These are phyloP conservation scores for Pyricularia grisea DNA, from an alignment of 2,329 filamentous ascomycete genomes.

Conservation along the genomic window DNA sequence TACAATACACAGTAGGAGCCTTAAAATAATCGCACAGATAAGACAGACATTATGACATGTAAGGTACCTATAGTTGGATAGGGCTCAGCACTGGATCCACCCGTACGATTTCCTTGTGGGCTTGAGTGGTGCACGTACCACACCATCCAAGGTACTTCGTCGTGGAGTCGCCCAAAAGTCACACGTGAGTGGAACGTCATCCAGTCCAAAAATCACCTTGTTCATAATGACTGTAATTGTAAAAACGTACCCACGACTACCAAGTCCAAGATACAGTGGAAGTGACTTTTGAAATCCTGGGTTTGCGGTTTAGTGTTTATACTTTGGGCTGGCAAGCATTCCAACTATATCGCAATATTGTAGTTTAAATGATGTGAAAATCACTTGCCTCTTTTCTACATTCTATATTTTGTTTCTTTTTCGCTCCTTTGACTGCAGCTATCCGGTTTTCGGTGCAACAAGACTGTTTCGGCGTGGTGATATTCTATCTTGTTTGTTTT, in stretches of 20 bases:
- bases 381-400: too few relatives aligned
- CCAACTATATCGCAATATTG: too few relatives aligned
- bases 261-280: too few relatives aligned
- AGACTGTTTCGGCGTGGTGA: not conserved
- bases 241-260: too few relatives aligned
- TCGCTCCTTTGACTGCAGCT: not conserved
- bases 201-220: not conserved
- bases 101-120: not conserved
- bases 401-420: not conserved
- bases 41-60: not conserved
- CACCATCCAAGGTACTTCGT: not conserved
- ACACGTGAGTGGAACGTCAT: not conserved
- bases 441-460: not conserved
- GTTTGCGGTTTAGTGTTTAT: too few relatives aligned
- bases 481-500: not conserved
- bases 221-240: too few relatives aligned
- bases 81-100: not conserved
- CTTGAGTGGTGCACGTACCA: not conserved
- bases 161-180: not conserved
- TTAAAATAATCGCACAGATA: too few relatives aligned
- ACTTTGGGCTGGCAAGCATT: too few relatives aligned
- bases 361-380: too few relatives aligned
- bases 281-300: too few relatives aligned
- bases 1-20: too few relatives aligned
- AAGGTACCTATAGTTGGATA: not conserved